These are phyloP conservation scores for Lodderomyces parapsilosis DNA, from an alignment of 1,139 yeast species.

Conservation along the genomic window DNA sequence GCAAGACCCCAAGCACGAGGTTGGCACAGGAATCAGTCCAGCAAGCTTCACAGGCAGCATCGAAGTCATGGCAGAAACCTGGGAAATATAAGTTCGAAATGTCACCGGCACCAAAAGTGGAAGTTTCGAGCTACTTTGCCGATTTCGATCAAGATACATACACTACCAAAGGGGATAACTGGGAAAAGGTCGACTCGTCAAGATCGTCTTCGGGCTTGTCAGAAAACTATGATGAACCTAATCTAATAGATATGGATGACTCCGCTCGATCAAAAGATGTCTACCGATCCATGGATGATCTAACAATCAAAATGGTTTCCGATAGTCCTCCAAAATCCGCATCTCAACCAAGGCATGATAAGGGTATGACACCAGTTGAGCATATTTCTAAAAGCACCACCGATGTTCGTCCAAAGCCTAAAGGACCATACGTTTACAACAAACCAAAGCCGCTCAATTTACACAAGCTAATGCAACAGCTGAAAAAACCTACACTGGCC, in stretches of 20 bases:
- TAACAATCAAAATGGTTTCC: conserved; percentile 17
- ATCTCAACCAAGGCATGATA: conserved; percentile 3
- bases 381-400: conserved; percentile 13
- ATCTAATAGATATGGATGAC: conserved; percentile 38
- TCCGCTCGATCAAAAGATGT: conserved; percentile 9
- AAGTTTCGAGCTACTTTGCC: conserved; percentile 22
- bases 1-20: conserved; percentile 7
- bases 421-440: conserved; percentile 33
- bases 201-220: conserved; percentile 16
- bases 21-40: conserved; percentile 12
- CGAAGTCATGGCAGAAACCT: conserved; percentile 40
- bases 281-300: conserved; percentile 18
- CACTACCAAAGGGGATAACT: conserved; percentile 14
- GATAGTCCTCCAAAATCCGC: conserved; percentile 10
- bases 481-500: conserved; percentile 19
- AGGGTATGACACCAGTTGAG: conserved; percentile 6
- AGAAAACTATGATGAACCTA: conserved; percentile 15
- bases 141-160: conserved; percentile 47
- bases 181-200: conserved; percentile 28
- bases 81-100: conserved; percentile 13
- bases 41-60: conserved; percentile 48
- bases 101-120: conserved; percentile 5
- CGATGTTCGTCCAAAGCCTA: conserved; percentile 12
- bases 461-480: conserved; percentile 19
- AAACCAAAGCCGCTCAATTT: conserved; percentile 45